These are phyloP conservation scores for Gloeopeniophorella convolvens DNA, from an alignment of 768 basidiomycete genomes.

Conservation along the genomic window DNA sequence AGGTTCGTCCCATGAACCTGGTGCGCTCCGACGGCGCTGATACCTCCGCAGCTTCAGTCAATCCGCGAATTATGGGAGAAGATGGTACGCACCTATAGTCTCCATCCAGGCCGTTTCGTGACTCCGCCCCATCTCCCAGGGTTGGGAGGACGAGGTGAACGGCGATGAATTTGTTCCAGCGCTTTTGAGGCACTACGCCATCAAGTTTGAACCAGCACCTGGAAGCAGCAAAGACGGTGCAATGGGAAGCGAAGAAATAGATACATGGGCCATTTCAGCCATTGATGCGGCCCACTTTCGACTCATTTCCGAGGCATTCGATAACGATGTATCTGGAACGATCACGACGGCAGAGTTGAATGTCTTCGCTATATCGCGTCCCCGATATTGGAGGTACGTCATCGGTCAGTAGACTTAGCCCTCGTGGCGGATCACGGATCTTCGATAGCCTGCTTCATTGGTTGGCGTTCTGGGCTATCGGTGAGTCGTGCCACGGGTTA, in stretches of 20 bases:
- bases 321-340: conserved; percentile 31
- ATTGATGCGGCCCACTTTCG: conserved; percentile 22
- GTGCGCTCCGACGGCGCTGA: not conserved
- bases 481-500: not conserved
- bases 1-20: not conserved
- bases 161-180: conserved; percentile 21
- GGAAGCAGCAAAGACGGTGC: not conserved
- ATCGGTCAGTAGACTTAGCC: not conserved
- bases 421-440: not conserved
- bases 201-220: conserved; percentile 13
- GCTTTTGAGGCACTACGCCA: conserved; percentile 28
- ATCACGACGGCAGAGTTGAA: conserved; percentile 31
- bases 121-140: too few species aligned
- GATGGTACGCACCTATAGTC: conserved; percentile 19
- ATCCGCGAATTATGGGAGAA: conserved; percentile 21
- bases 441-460: conserved; percentile 29
- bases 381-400: conserved; percentile 25
- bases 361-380: conserved; percentile 25
- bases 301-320: conserved; percentile 29
- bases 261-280: conserved; percentile 26
- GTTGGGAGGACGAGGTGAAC: conserved; percentile 20
- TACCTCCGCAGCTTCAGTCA: not conserved
- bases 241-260: conserved; percentile 1
- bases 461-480: conserved; percentile 29
- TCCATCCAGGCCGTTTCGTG: too few species aligned